phyloP scores from a whole-genome alignment of 1,284 basidiomycete species.

The Fomitopsis pinicola region DNA sequence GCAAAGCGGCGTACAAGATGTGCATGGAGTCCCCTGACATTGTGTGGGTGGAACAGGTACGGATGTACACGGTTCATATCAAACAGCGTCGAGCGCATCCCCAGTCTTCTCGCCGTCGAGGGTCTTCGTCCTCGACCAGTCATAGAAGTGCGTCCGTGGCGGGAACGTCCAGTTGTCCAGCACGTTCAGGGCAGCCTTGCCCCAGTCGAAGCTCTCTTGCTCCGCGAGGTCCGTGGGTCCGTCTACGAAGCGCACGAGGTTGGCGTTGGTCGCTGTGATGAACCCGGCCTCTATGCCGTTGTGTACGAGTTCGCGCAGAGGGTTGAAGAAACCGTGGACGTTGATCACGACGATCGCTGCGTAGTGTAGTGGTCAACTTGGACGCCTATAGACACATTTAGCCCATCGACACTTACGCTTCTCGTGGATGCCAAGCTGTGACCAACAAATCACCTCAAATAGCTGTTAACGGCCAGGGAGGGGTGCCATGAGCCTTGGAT shows the following conservation, averaged over 20 bases:
- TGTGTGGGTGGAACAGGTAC: too few relatives aligned
- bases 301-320: constrained; percentile 70
- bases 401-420: constrained; percentile 54
- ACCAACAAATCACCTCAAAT: constrained; percentile 90
- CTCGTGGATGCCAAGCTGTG: constrained; percentile 83
- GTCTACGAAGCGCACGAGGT: constrained; percentile 68
- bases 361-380: neutral
- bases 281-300: constrained; percentile 72
- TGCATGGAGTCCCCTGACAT: too few relatives aligned
- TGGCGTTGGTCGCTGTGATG: constrained; percentile 58
- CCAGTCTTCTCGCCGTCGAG: constrained; percentile 7
- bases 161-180: constrained; percentile 56
- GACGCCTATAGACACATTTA: neutral
- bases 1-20: too few relatives aligned
- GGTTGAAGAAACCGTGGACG: constrained; percentile 75
- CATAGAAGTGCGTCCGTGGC: constrained; percentile 16
- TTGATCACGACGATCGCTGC: constrained; percentile 81
- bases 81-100: constrained; percentile 6
- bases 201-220: constrained; percentile 74
- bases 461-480: constrained; percentile 45
- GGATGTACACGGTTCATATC: neutral
- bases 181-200: constrained; percentile 61
- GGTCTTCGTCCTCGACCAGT: constrained; percentile 25
- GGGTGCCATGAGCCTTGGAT: neutral
- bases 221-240: constrained; percentile 53